Percentiles rank a stretch among this genome's conserved stretches.
These are phyloP conservation scores for Bipolaris zeicola DNA, from an alignment of 2,329 filamentous ascomycete genomes.

Conservation along the genomic window DNA sequence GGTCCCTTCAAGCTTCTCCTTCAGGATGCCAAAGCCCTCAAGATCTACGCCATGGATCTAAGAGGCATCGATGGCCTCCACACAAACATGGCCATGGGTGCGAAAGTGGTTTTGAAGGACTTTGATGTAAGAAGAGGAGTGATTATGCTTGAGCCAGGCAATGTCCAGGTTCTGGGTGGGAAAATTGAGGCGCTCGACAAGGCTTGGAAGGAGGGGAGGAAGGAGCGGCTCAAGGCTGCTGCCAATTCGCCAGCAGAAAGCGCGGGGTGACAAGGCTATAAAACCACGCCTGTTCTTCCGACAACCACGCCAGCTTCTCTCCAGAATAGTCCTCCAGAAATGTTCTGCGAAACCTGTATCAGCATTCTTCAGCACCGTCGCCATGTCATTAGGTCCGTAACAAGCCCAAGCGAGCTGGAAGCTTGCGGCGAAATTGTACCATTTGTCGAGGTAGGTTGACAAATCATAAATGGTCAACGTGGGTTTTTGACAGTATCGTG, in stretches of 20 bases:
- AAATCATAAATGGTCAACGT: background rate
- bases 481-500: background rate
- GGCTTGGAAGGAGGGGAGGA: conserved; percentile 73
- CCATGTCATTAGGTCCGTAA: background rate
- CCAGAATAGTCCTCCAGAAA: background rate
- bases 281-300: background rate
- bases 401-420: too few species aligned
- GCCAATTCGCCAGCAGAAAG: conserved; percentile 43
- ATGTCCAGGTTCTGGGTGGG: conserved; percentile 77
- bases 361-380: background rate
- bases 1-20: conserved; percentile 82
- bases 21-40: conserved; percentile 73
- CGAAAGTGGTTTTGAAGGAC: conserved; percentile 75
- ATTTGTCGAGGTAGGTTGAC: background rate
- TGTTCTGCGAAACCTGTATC: conserved; percentile 4
- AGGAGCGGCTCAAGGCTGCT: conserved; percentile 69
- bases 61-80: conserved; percentile 68
- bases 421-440: background rate
- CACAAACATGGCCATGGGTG: conserved; percentile 73
- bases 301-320: background rate
- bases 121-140: conserved; percentile 74
- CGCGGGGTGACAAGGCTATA: background rate
- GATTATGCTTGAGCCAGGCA: conserved; percentile 74
- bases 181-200: conserved; percentile 83
- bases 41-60: conserved; percentile 75